These are phyloP conservation scores for Trebouxiophyceae sp. DNA, from an alignment of 163 green algal species.

Conservation along the genomic window DNA sequence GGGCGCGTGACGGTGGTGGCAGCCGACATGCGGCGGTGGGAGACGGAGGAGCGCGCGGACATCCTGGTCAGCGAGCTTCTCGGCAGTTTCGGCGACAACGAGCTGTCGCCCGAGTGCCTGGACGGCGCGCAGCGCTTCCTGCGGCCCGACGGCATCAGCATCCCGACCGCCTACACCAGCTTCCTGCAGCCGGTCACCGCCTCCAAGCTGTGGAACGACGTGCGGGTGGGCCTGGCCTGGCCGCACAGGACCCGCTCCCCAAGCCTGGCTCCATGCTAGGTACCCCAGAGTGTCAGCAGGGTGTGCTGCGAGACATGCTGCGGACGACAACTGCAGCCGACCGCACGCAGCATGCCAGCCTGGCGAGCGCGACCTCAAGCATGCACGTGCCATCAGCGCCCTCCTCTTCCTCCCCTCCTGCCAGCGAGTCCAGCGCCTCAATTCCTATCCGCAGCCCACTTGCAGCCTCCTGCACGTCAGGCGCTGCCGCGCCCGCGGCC, in stretches of 20 bases:
- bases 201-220: conserved; percentile 65
- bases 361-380: no score
- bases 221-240: conserved; percentile 15
- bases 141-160: conserved; percentile 57
- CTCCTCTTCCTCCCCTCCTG: no score
- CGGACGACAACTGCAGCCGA: no score
- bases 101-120: conserved; percentile 96
- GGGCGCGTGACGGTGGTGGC: conserved; percentile 57
- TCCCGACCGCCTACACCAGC: conserved; percentile 66
- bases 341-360: no score
- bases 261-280: no score
- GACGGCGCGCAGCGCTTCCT: conserved; percentile 95
- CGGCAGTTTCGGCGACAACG: conserved; percentile 97
- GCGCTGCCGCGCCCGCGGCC: neutral
- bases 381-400: no score
- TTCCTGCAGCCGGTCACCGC: conserved; percentile 84
- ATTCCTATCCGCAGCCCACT: neutral
- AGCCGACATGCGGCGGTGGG: conserved; percentile 83
- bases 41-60: conserved; percentile 73
- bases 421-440: neutral
- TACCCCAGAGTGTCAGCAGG: no score
- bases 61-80: conserved; percentile 97
- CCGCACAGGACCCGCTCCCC: no score
- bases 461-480: no score
- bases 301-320: no score